Evolutionary conservation across 345 rosid species (phyloP).

Genomic region (Mallotus nudiflorus): DNA sequence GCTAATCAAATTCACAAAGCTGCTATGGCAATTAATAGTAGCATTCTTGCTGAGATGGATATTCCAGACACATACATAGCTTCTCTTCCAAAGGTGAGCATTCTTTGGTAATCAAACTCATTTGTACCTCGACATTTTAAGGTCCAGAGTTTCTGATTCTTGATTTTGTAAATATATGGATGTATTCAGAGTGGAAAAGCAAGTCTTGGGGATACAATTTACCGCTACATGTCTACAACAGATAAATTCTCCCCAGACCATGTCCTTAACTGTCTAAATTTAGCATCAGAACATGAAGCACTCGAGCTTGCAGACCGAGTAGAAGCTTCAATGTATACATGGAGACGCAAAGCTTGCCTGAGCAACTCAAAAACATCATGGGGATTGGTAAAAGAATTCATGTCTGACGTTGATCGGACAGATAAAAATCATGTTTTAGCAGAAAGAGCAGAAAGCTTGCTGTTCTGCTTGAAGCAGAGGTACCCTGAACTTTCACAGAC

Average conservation of each 20-base stretch:
- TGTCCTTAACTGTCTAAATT: constrained; percentile 63
- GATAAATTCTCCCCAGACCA: constrained; percentile 72
- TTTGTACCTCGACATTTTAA: not conserved
- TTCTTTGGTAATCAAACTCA: not conserved
- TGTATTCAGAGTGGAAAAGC: constrained; percentile 71
- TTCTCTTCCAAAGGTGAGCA: constrained; percentile 82
- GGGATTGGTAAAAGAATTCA: constrained; percentile 79
- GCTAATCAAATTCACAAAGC: constrained; percentile 94
- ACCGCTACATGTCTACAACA: constrained; percentile 54
- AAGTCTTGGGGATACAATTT: constrained; percentile 77
- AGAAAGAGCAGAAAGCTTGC: constrained; percentile 77
- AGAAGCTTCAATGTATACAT: constrained; percentile 88
- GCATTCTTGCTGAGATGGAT: constrained; percentile 82
- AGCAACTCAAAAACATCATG: constrained; percentile 77
- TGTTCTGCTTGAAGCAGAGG: constrained; percentile 81
- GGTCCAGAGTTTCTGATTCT: too few relatives aligned
- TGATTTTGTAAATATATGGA: not conserved
- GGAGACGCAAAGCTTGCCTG: constrained; percentile 86
- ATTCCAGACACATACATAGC: constrained; percentile 80
- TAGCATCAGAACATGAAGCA: constrained; percentile 86
- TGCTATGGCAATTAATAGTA: constrained; percentile 86
- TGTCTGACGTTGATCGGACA: constrained; percentile 55
- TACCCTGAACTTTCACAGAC: constrained; percentile 91
- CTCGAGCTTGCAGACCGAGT: constrained; percentile 81
- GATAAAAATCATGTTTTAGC: constrained; percentile 81